Base-by-base conservation (phyloP, 2,329 filamentous ascomycete genomes). In the Tolypocladium capitatum region DNA sequence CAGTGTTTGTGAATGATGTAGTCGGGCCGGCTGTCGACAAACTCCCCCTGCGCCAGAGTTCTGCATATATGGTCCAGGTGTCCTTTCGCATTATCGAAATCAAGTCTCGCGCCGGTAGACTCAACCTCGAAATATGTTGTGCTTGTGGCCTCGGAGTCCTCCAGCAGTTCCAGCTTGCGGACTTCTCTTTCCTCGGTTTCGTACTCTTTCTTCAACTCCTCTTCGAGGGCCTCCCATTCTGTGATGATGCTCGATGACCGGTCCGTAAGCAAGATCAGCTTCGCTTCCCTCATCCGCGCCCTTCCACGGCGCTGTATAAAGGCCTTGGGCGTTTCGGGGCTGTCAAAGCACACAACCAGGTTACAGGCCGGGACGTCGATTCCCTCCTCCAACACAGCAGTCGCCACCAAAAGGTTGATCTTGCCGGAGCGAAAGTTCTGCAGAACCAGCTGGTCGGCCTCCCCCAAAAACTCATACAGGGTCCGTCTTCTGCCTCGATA, bases 1-100 rank as follows among this genome's bases (percentile, higher is more conserved):
- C 60, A 51, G 18, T 64, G 56, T n/a, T 69, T 59, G 4, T 69
- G 60, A 32, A 80, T 69, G 14, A 78, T 68, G 57, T 89, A 94
- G 44, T 84, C 77, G 0, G 90, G 88, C 1, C 75, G 69, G 18
- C 68, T 67, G 53, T 89, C 78, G 7, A 81, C 71, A 57, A 81
- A 86, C 27, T 77, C 74, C 1, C 68, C 69, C 0, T 67, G 66
- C 0, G 76, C 72, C 1, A 89, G 61, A 0, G 74, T 72, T 0
- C 71, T 68, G 62, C 90, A 96, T 55, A 96, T 94, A 62, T 94
- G 87, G 43, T 85, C 72, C 1, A 97, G 72, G 61, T 92, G 88
- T n/a, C 72, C 64, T 43, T 83, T 78, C 1, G 87, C 84, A 53
- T 85, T 85, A 34, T 86, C 76, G 2, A 88, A 71, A 11, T 84